Percentiles rank a stretch among this genome's conserved stretches.
phyloP scores from a whole-genome alignment of 768 basidiomycete genomes.

The Termitomyces sp. region DNA sequence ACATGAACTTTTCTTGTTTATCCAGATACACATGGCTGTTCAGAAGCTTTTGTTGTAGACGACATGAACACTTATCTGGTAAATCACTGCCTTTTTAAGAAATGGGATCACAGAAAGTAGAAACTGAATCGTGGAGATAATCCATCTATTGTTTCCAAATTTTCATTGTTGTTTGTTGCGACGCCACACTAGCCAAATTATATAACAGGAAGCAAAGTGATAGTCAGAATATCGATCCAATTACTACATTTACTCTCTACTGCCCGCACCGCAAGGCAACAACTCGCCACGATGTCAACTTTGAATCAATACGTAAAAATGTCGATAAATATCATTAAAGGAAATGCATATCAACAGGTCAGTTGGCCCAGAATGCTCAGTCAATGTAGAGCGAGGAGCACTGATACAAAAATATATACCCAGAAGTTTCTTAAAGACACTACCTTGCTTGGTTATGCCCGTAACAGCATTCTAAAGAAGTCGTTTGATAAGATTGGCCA shows the following conservation, averaged over 20 bases:
- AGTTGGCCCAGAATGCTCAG: not conserved
- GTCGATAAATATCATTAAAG: not conserved
- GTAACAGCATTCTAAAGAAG: not conserved
- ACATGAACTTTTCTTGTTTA: too few species aligned
- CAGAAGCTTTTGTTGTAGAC: too few species aligned
- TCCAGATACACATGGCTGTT: too few species aligned
- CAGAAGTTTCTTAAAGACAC: not conserved
- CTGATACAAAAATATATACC: not conserved
- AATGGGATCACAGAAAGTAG: not conserved
- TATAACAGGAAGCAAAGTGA: not conserved
- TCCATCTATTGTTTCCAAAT: not conserved
- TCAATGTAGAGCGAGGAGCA: not conserved
- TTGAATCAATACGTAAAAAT: not conserved
- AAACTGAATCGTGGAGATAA: not conserved
- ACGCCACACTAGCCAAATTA: not conserved
- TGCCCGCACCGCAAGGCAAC: not conserved
- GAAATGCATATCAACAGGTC: not conserved
- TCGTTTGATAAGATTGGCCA: not conserved
- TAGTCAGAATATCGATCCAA: not conserved
- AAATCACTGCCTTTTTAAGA: too few species aligned
- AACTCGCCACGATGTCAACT: not conserved
- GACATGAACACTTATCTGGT: too few species aligned
- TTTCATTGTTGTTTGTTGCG: not conserved
- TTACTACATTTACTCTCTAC: not conserved
- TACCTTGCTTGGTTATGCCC: accelerated